Conservation (phyloP, 2,329 filamentous ascomycete species). For the Aspergillus latus region DNA sequence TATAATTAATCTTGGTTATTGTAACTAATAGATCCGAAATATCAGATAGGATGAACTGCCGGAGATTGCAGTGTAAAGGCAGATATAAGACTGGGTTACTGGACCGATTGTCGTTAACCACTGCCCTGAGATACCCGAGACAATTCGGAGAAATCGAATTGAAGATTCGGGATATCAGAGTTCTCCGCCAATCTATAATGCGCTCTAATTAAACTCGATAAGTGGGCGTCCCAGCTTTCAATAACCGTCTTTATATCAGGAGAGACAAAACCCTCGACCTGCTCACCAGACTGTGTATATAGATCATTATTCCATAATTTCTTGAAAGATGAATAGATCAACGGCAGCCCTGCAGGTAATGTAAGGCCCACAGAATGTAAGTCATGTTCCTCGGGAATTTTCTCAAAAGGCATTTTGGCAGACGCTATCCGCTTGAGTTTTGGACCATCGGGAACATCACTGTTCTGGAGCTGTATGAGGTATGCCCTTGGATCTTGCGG, state of each 20-base stretch:
- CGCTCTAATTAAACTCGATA: conserved; percentile 19
- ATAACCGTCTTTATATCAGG: conserved; percentile 8
- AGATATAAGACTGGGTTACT: too few relatives aligned
- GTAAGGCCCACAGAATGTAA: conserved; percentile 25
- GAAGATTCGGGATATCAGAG: conserved; percentile 5
- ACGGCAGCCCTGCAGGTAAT: conserved; percentile 3
- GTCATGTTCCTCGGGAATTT: conserved; percentile 25
- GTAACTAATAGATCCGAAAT: too few relatives aligned
- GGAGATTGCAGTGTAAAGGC: background rate
- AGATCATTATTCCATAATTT: conserved; percentile 19
- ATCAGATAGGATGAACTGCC: too few relatives aligned
- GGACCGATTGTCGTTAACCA: background rate
- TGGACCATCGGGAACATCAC: background rate
- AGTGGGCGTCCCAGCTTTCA: conserved; percentile 21
- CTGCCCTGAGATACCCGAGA: background rate
- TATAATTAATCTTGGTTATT: too few relatives aligned
- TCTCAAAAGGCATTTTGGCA: conserved; percentile 32
- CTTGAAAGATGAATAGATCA: conserved; percentile 7
- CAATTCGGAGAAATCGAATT: conserved; percentile 22
- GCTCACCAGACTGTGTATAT: conserved; percentile 20
- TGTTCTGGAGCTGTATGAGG: conserved; percentile 26
- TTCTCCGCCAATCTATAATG: conserved; percentile 20
- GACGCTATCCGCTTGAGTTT: conserved; percentile 19
- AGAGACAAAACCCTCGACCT: conserved; percentile 15
- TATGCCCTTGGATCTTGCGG: conserved; percentile 33